phyloP scores from a whole-genome alignment of 176 grass and related monocot species.

The Oryza punctata region DNA sequence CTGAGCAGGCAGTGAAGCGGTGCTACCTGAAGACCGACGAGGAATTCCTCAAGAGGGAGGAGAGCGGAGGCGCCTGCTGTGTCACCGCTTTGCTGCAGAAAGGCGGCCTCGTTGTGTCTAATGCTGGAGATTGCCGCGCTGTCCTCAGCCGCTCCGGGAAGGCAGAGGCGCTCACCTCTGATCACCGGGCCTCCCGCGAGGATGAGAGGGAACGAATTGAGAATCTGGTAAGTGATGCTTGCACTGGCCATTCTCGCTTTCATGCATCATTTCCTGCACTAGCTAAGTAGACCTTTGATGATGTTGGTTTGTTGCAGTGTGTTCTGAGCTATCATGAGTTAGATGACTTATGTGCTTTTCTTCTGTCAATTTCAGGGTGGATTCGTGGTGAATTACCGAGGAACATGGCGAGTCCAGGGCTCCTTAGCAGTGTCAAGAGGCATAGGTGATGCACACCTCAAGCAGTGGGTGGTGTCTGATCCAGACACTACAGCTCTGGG shows the following conservation, averaged over 20 bases:
- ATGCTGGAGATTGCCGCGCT: slow-evolving; percentile 81
- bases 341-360: slow-evolving; percentile 4
- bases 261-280: neutral
- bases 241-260: neutral
- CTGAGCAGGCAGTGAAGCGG: slow-evolving; percentile 60
- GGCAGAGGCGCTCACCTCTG: slow-evolving; percentile 83
- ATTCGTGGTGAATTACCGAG: slow-evolving; percentile 73
- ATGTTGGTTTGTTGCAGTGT: neutral
- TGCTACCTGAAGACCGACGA: slow-evolving; percentile 73
- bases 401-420: slow-evolving; percentile 95
- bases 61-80: slow-evolving; percentile 79
- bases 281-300: neutral
- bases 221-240: slow-evolving; percentile 51
- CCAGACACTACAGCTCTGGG: slow-evolving; percentile 69
- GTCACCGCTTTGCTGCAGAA: slow-evolving; percentile 77
- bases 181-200: slow-evolving; percentile 66
- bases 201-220: slow-evolving; percentile 91
- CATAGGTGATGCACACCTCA: slow-evolving; percentile 87
- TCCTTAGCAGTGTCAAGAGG: slow-evolving; percentile 85
- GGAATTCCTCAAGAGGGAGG: slow-evolving; percentile 75
- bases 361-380: slow-evolving; percentile 66
- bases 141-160: slow-evolving; percentile 79
- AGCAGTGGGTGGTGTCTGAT: slow-evolving; percentile 85
- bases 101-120: slow-evolving; percentile 74
- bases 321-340: neutral